phyloP scores from a whole-genome alignment of 1,139 yeast species.

The Yamadazyma blattariae region DNA sequence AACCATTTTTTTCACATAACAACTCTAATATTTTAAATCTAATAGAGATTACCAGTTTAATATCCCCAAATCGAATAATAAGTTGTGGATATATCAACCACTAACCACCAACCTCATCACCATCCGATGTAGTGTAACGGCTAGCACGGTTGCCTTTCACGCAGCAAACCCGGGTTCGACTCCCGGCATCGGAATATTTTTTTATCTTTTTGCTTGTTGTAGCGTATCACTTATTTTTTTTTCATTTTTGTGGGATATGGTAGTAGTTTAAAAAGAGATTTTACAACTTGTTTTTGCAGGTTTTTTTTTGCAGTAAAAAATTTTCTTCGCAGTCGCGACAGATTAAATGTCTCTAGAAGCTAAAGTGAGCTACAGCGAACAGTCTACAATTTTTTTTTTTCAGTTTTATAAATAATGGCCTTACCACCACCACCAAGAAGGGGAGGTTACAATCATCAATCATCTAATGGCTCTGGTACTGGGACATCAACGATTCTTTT shows the following conservation, averaged over 20 bases:
- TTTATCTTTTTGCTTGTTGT: neutral
- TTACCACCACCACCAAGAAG: constrained; percentile 2
- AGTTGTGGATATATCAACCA: too few species aligned
- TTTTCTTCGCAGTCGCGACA: constrained; percentile 1
- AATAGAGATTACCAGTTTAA: too few species aligned
- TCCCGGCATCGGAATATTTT: constrained; percentile 64
- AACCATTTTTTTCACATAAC: too few species aligned
- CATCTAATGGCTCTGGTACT: neutral
- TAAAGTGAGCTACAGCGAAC: neutral
- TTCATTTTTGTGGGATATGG: too few species aligned
- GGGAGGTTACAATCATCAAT: neutral
- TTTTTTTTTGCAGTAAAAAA: constrained; percentile 1
- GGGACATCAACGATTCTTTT: constrained; percentile 41
- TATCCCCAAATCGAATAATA: too few species aligned
- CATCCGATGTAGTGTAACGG: constrained; percentile 77
- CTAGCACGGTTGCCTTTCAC: constrained; percentile 82
- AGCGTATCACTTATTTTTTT: neutral
- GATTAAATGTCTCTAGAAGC: too few species aligned
- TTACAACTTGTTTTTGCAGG: too few species aligned
- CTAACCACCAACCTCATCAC: too few species aligned
- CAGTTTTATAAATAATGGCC: neutral
- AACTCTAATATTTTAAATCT: too few species aligned
- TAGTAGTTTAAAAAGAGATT: neutral
- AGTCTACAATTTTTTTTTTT: neutral
- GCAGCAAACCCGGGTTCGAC: constrained; percentile 82